A percentile compares a stretch with the other conserved stretches of the same genome.
phyloP scores from a whole-genome alignment of 1,139 yeast species.

The Yamadazyma trypodendri region DNA sequence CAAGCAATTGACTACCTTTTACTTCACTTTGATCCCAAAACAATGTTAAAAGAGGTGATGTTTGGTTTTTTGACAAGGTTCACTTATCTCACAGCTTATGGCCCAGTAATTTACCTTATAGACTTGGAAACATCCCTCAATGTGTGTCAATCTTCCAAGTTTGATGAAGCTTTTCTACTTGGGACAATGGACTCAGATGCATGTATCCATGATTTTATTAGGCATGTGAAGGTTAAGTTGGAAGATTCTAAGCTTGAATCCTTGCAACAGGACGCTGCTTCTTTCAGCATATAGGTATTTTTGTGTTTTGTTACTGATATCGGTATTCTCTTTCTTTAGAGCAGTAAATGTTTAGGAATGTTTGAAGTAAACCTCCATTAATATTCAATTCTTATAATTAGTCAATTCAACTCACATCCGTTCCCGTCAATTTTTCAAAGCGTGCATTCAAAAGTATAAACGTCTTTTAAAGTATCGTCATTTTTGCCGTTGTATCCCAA shows the following conservation, averaged over 20 bases:
- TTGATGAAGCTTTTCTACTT: slow-evolving; percentile 7
- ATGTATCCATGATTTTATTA: slow-evolving; percentile 4
- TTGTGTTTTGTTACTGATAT: too few relatives aligned
- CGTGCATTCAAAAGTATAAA: not conserved
- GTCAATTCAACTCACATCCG: not conserved
- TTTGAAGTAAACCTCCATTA: too few relatives aligned
- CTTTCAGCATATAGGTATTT: not conserved
- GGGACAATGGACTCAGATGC: slow-evolving; percentile 5
- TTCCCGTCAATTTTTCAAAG: not conserved
- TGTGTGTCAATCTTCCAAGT: slow-evolving; percentile 4
- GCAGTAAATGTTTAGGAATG: not conserved
- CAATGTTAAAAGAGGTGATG: slow-evolving; percentile 6
- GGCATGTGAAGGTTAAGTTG: not conserved
- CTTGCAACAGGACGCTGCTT: not conserved
- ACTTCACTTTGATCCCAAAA: not conserved
- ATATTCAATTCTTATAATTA: not conserved
- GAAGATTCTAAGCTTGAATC: not conserved
- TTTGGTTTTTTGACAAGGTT: slow-evolving; percentile 3
- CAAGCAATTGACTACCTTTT: not conserved
- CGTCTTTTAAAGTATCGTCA: not conserved
- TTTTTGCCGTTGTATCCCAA: not conserved
- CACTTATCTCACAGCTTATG: slow-evolving; percentile 1
- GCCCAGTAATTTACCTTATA: slow-evolving; percentile 1
- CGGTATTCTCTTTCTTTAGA: too few relatives aligned
- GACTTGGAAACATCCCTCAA: slow-evolving; percentile 5